Conservation (phyloP, 495 filamentous ascomycete genomes). For the Neurospora sp. region DNA sequence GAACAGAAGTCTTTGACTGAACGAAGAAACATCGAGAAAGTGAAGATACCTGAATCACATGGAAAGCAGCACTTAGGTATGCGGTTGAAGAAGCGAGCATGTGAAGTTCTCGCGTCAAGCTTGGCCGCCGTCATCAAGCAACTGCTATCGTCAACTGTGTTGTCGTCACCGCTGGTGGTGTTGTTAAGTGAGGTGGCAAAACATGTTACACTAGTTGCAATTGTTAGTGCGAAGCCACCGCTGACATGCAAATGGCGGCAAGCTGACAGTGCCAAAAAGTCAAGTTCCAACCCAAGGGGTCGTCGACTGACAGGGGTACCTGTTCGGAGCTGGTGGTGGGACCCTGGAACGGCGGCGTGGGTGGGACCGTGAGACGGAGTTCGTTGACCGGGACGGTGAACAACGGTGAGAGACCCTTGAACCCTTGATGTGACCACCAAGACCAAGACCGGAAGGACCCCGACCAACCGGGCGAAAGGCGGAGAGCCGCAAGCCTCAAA, state of each 20-base stretch:
- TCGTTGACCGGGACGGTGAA: not conserved
- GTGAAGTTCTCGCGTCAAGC: not conserved
- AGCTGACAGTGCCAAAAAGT: not conserved
- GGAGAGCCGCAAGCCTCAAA: not conserved
- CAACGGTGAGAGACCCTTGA: not conserved
- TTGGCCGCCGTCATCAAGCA: not conserved
- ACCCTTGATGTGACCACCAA: not conserved
- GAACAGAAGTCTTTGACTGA: not conserved
- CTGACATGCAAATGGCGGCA: not conserved
- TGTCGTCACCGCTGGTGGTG: not conserved
- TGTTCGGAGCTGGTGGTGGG: not conserved
- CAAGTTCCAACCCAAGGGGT: not conserved
- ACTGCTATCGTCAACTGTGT: not conserved
- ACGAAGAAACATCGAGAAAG: not conserved
- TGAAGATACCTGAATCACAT: not conserved
- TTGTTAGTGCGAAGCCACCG: not conserved
- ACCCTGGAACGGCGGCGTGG: not conserved
- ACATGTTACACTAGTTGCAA: not conserved
- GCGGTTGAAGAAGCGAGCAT: not conserved
- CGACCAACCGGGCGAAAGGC: not conserved
- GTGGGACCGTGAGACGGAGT: not conserved
- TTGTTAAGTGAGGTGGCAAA: not conserved
- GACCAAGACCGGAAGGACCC: not conserved
- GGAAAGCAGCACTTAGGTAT: not conserved
- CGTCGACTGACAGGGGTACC: not conserved